A percentile compares a stretch with the other conserved stretches of the same genome.
phyloP scores from a whole-genome alignment of 2,329 filamentous ascomycete genomes.

The Magnaporthales sp. region DNA sequence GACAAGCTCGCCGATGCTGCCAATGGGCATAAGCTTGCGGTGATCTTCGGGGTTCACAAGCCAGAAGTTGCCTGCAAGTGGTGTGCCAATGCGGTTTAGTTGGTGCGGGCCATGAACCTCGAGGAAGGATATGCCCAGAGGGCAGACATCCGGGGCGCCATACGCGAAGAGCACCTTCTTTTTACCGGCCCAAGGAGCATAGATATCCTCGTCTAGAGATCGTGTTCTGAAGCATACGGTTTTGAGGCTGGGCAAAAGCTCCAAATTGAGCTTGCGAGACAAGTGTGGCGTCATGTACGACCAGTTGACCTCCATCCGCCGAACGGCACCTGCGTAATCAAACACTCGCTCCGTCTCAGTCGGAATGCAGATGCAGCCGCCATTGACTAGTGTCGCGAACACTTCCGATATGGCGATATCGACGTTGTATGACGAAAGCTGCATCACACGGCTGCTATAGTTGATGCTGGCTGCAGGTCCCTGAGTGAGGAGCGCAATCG shows the following conservation, averaged over 20 bases:
- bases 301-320: slow-evolving; percentile 40
- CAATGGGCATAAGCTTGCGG: slow-evolving; percentile 41
- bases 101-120: slow-evolving; percentile 28
- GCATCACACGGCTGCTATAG: slow-evolving; percentile 45
- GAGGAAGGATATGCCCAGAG: slow-evolving; percentile 39
- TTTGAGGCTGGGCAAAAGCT: slow-evolving; percentile 25
- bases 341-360: slow-evolving; percentile 37
- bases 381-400: slow-evolving; percentile 43
- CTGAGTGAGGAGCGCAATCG: slow-evolving; percentile 43
- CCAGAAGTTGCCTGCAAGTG: slow-evolving; percentile 40
- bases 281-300: slow-evolving; percentile 51
- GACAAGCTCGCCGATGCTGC: slow-evolving; percentile 48
- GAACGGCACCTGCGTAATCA: slow-evolving; percentile 40
- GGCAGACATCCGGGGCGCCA: slow-evolving; percentile 41
- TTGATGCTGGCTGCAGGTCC: slow-evolving; percentile 39
- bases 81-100: slow-evolving; percentile 34
- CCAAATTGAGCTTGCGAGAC: slow-evolving; percentile 33
- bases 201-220: slow-evolving; percentile 40
- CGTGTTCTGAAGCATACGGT: slow-evolving; percentile 38
- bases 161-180: slow-evolving; percentile 41
- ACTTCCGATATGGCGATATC: slow-evolving; percentile 46
- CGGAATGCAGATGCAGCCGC: slow-evolving; percentile 52
- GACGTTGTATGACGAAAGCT: slow-evolving; percentile 47
- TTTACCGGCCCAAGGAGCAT: slow-evolving; percentile 34
- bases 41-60: slow-evolving; percentile 43